These are phyloP conservation scores for Psidium friedrichsthalianum DNA, from an alignment of 345 rosid species.

Conservation along the genomic window DNA sequence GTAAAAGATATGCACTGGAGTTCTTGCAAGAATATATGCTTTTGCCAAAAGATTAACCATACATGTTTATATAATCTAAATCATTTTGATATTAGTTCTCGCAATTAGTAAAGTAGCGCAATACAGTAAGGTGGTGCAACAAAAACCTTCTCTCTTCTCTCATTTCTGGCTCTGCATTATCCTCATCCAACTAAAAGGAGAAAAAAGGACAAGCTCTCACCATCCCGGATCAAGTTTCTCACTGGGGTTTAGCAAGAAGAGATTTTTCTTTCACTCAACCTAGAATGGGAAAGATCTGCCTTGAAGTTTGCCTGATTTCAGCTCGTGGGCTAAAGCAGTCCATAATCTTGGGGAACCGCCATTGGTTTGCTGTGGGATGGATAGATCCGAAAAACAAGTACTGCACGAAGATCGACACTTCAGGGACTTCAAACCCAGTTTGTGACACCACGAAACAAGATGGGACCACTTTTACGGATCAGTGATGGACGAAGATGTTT, in stretches of 20 bases:
- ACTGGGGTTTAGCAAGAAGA: background rate
- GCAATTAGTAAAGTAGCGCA: background rate
- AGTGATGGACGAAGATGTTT: too few relatives aligned
- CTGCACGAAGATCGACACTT: constrained; percentile 65
- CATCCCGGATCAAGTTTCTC: background rate
- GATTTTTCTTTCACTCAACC: background rate
- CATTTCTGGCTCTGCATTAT: background rate
- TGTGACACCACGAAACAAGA: constrained; percentile 7
- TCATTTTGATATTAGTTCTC: background rate
- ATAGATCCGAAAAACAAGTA: constrained; percentile 76
- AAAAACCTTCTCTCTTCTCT: background rate
- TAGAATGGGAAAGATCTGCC: constrained; percentile 53
- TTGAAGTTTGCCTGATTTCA: constrained; percentile 68
- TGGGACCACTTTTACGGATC: background rate
- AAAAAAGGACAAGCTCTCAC: background rate
- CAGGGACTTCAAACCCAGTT: constrained; percentile 58
- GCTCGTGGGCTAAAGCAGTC: constrained; percentile 65
- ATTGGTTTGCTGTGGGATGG: constrained; percentile 97
- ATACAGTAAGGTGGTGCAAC: background rate
- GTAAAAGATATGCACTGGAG: too few relatives aligned
- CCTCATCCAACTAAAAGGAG: background rate
- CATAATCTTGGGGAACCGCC: constrained; percentile 50
- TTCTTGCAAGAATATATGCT: too few relatives aligned
- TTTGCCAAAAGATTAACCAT: too few relatives aligned
- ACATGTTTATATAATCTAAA: background rate